Evolutionary conservation across 371 early-diverging fungal genomes (phyloP), one percentile per base, ranked within the genome.

Genomic region (Mortierella sp.): DNA sequence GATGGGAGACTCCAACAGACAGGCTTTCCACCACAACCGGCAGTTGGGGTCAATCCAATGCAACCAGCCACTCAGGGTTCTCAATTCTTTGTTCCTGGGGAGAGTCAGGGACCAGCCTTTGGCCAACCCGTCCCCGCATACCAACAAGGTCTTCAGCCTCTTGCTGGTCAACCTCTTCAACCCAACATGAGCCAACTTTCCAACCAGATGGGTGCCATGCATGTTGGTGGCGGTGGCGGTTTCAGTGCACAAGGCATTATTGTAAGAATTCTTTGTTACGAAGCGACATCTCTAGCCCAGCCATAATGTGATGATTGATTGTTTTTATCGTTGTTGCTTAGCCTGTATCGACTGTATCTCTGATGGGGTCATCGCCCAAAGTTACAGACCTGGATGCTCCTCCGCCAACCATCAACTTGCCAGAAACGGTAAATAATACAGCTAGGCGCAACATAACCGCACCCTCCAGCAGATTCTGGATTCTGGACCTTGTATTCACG

Each of bases 361-460:
- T 76, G 54, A 69, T 71, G 71, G 71, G 71, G 9, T 31, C 56
- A 7, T 62, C 72, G 9, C 66, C 80, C 60, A 63, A 69, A 28
- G 54, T 67, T 39, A 65, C 60, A 39, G 71, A 60, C 54, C 54
- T 81, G 67, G 61, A 78, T 43, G 34, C 63, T 5, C 66, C 69
- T 9, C 76, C 76, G 46, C 76, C 81, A 64, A 49, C 81, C 78
- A 82, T 88, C 56, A 84, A 87, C 47, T 66, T 81, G 46, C 84
- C 85, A n/a, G n/a, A n/a, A n/a, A n/a, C n/a, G n/a, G n/a, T n/a
- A n/a, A n/a, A n/a, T n/a, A n/a, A n/a, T n/a, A n/a, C n/a, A n/a
- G n/a, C n/a, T n/a, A n/a, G n/a, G 38, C 88, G 89, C 8, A 83
- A 82, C 9, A 85, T 93, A 70, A 71, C n/a, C n/a, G n/a, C n/a